Evolutionary conservation across 768 basidiomycete species (phyloP).

Genomic region (Leccinum olivaceopallidum): DNA sequence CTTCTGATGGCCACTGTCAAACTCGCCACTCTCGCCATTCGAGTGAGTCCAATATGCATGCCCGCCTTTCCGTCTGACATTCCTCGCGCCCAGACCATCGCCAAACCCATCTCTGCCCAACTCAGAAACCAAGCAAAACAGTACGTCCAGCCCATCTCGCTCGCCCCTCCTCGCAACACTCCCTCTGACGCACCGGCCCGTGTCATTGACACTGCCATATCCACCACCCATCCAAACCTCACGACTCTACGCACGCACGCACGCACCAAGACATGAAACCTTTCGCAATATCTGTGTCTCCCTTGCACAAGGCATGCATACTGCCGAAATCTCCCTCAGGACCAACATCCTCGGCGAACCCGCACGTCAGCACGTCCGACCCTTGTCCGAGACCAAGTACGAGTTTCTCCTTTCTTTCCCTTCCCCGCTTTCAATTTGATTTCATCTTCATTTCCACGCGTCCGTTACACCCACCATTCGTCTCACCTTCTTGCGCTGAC

Average conservation of each 20-base stretch:
- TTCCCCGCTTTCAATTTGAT: not conserved
- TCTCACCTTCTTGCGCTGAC: not conserved
- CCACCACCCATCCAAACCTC: not conserved
- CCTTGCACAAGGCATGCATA: conserved; percentile 77
- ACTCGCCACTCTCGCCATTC: conserved; percentile 70
- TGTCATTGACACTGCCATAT: not conserved
- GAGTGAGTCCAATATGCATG: conserved; percentile 45
- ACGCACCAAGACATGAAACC: conserved; percentile 55
- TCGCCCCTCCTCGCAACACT: not conserved
- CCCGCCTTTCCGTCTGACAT: not conserved
- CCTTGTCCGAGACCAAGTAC: conserved; percentile 74
- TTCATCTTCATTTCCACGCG: not conserved
- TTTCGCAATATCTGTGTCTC: conserved; percentile 71
- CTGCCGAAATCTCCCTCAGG: conserved; percentile 67
- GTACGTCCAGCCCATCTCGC: conserved; percentile 40
- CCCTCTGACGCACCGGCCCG: not conserved
- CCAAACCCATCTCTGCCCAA: conserved; percentile 74
- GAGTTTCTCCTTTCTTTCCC: conserved; percentile 18
- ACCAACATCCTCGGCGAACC: conserved; percentile 79
- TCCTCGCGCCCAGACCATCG: conserved; percentile 57
- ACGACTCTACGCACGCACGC: not conserved
- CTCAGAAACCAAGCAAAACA: conserved; percentile 73
- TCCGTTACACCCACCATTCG: not conserved
- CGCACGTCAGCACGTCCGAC: conserved; percentile 62
- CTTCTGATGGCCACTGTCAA: conserved; percentile 68